phyloP scores from a whole-genome alignment of 805 yeast species.

The Yarrowia osloensis region DNA sequence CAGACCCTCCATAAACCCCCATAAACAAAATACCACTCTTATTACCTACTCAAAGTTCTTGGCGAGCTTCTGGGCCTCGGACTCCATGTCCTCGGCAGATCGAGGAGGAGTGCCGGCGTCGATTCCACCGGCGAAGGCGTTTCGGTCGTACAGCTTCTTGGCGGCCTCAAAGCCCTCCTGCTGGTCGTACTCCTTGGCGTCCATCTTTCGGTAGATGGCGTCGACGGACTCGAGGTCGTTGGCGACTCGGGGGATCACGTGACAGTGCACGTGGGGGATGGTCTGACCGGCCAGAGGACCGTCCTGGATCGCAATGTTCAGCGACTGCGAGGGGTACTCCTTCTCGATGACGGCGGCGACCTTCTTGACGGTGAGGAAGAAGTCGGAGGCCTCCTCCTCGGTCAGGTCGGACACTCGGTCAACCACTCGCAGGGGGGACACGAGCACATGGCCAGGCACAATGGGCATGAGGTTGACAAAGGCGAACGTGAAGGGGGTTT shows the following conservation, averaged over 20 bases:
- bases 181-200: slow-evolving; percentile 54
- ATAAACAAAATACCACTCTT: neutral
- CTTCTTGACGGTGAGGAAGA: slow-evolving; percentile 71
- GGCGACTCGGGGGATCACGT: slow-evolving; percentile 76
- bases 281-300: slow-evolving; percentile 96
- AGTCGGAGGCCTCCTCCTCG: slow-evolving; percentile 69
- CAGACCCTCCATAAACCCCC: neutral
- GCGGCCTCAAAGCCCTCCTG: slow-evolving; percentile 42
- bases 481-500: slow-evolving; percentile 70
- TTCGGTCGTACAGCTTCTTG: slow-evolving; percentile 34
- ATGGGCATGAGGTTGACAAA: slow-evolving; percentile 90
- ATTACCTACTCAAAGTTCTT: slow-evolving; percentile 35
- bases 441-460: slow-evolving; percentile 89
- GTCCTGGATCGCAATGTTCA: slow-evolving; percentile 93
- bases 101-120: slow-evolving; percentile 52
- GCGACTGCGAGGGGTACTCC: slow-evolving; percentile 73
- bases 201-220: slow-evolving; percentile 68
- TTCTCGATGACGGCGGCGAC: slow-evolving; percentile 67
- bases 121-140: slow-evolving; percentile 23
- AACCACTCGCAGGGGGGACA: slow-evolving; percentile 78
- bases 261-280: slow-evolving; percentile 95
- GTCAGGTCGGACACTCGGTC: slow-evolving; percentile 68
- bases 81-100: slow-evolving; percentile 62
- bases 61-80: slow-evolving; percentile 63
- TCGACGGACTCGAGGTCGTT: slow-evolving; percentile 68